Base-by-base conservation (phyloP, 2,329 filamentous ascomycete genomes). In the Apiospora hydei region DNA sequence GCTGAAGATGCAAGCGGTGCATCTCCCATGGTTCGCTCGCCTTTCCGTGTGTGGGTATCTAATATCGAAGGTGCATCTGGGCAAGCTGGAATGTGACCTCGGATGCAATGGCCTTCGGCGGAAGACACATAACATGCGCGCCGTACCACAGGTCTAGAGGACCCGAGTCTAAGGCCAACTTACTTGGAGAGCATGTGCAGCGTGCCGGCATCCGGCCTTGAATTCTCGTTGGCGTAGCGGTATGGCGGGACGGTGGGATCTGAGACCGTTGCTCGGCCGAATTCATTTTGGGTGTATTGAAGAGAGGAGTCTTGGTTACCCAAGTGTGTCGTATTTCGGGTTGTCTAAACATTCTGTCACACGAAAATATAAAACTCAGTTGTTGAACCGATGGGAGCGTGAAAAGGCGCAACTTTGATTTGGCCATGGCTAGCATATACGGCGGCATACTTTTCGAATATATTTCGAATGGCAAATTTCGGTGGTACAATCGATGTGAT, bases 81-180 rank as follows among this genome's bases (percentile, higher is more conserved):
- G 16, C 53, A 18, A 64, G 57, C 30, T 64, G 57, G 34, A 64
- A 64, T 64, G 57, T 64, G 30, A 64, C 57, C 30, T 64, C 34
- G 30, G 34, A 64, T n/a, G 16, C 30, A 41, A n/a, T 4, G 7
- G 8, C 11, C 34, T 4, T n/a, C 10, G 21, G 21, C 57, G 3
- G 57, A n/a, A 64, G 10, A 21, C 34, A 21, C 11, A 41, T n/a
- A 38, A 41, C 7, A 41, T 41, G 34, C 49, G 57, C 10, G 4
- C 49, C 4, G n/a, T 51, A 26, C n/a, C n/a, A 14, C n/a, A 26
- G 6, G 11, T 26, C 13, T 51, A 14, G 10, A 14, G 14, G 3
- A 34, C 0, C 13, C 30, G 51, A 16, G 30, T 57, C 24, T 53
- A 30, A 16, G 8, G 24, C 8, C 30, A 38, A 30, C 1, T 30